Conservation (phyloP, 495 filamentous ascomycete genomes). For the Aspergillus nanangensis region DNA sequence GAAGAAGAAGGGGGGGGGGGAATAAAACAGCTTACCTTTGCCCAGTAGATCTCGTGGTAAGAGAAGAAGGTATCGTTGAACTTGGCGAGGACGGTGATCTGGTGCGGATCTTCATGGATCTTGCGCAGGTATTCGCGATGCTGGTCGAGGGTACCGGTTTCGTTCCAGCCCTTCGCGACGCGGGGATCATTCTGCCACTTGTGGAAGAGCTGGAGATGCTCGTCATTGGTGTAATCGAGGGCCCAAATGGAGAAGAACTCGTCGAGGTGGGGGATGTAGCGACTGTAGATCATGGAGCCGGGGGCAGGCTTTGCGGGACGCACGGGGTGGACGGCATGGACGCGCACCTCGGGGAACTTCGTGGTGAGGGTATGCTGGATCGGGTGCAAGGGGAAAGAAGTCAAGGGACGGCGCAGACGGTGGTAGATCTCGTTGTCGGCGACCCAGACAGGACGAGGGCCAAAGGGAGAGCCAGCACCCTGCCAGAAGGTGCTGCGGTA, state of each 20-base stretch:
- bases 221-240: constrained; percentile 45
- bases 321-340: constrained; percentile 11
- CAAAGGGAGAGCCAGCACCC: constrained; percentile 18
- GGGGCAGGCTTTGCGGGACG: constrained; percentile 54
- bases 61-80: constrained; percentile 57
- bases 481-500: constrained; percentile 22
- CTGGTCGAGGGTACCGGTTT: constrained; percentile 59
- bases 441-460: constrained; percentile 17
- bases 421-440: constrained; percentile 11
- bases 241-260: constrained; percentile 61
- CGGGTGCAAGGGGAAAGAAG: constrained; percentile 10
- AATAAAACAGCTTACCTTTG: constrained; percentile 37
- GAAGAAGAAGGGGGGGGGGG: background rate
- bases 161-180: constrained; percentile 65
- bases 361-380: constrained; percentile 17
- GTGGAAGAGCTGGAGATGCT: constrained; percentile 57
- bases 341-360: constrained; percentile 14
- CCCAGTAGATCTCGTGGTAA: constrained; percentile 66
- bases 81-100: constrained; percentile 49
- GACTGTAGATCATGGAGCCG: constrained; percentile 56
- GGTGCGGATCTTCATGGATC: constrained; percentile 54
- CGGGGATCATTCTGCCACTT: constrained; percentile 68
- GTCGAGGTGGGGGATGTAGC: constrained; percentile 57
- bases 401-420: constrained; percentile 13
- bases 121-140: constrained; percentile 55